Evolutionary conservation across 1,284 basidiomycete species (phyloP), one percentile per base, ranked within the genome.

Genomic region (Psilocybe mexicana): DNA sequence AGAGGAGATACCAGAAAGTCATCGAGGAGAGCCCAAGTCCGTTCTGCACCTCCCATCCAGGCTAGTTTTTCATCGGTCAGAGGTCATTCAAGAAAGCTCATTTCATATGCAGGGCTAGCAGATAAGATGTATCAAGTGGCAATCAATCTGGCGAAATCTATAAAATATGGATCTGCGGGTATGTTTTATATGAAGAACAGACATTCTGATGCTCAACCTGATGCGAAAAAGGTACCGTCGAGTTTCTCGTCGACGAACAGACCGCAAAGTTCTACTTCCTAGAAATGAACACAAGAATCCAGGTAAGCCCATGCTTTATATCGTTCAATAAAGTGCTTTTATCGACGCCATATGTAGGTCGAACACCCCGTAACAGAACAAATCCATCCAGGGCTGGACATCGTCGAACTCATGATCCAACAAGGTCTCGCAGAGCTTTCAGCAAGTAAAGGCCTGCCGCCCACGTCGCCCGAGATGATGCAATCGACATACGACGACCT

Each of bases 201-300:
- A 18, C 1, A 18, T 18, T 18, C 18, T 18, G 18, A 18, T 1
- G 54, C 30, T 28, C 35, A 12, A 18, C 24, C n/a, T 38, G 24
- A 14, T 43, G 23, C 40, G 4, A 24, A 28, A 28, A 33, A 84
- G 84, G 86, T 0, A 90, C 87, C 0, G 79, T 88, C 28, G 88
- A 90, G 66, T 88, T 88, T 63, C 72, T 90, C 2, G 83, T 88
- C 2, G 84, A 88, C 63, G 78, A 85, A 57, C 58, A 72, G 0
- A 79, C 77, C 0, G 77, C 76, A 0, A 68, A 76, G 6, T 90
- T 87, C 70, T 90, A 81, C 73, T 92, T 91, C 64, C 76, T 92
- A 14, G 89, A 92, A 69, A 85, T 90, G 81, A 91, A 92, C 61
- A 85, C 87, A 0, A 79, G 87, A 6, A 80, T 90, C 54, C 87